A percentile compares a stretch with the other conserved stretches of the same genome.
Conservation (phyloP, 306 rosid species). For the Pachyrhizus erosus region DNA sequence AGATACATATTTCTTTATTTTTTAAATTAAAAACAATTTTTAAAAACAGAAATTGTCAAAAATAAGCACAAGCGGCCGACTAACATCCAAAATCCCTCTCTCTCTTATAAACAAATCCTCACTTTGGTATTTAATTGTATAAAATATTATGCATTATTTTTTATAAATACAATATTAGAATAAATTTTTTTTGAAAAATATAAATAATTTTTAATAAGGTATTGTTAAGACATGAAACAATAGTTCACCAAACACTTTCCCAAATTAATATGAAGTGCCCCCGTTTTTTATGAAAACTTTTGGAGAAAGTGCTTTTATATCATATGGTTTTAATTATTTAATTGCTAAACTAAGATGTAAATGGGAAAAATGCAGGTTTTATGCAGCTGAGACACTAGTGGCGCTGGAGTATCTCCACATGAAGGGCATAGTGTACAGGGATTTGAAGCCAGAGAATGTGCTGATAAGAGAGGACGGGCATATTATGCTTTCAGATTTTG, state of each 20-base stretch:
- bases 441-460: constrained; percentile 4
- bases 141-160: no score
- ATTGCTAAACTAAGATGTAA: background rate
- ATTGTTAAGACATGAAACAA: background rate
- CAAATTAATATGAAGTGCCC: background rate
- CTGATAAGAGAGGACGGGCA: background rate
- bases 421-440: constrained; percentile 7
- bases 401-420: background rate
- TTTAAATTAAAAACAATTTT: no score
- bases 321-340: background rate
- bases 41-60: no score
- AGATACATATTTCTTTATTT: no score
- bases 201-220: background rate
- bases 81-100: no score
- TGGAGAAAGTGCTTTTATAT: background rate
- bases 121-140: no score
- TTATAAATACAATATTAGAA: no score
- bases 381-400: background rate
- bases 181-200: no score
- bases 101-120: no score
- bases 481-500: background rate
- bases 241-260: background rate
- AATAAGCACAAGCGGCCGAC: no score
- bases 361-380: background rate
- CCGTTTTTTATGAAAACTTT: background rate